A percentile compares a stretch with the other conserved stretches of the same genome.
Conservation (phyloP, 495 filamentous ascomycete genomes). For the Lindgomyces ingoldianus region DNA sequence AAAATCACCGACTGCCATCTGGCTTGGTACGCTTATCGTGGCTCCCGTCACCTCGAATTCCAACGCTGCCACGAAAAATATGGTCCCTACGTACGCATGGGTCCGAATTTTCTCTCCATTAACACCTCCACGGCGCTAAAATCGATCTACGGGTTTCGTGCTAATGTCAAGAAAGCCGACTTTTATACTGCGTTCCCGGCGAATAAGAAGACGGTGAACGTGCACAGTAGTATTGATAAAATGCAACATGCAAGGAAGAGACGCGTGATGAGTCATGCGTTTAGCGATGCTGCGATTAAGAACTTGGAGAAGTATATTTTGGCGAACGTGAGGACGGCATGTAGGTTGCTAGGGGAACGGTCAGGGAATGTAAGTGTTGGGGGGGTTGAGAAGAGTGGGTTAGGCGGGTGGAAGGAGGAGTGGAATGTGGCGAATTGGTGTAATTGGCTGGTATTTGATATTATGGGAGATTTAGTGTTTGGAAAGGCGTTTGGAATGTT, state of each 20-base stretch:
- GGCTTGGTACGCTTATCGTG: conserved; percentile 38
- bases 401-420: conserved; percentile 23
- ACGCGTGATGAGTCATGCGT: conserved; percentile 63
- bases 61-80: conserved; percentile 32
- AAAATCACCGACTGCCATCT: conserved; percentile 36
- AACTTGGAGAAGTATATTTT: conserved; percentile 61
- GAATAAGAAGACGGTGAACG: conserved; percentile 56
- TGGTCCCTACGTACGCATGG: conserved; percentile 56
- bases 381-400: neutral
- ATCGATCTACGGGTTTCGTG: conserved; percentile 60
- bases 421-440: conserved; percentile 62
- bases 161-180: conserved; percentile 63
- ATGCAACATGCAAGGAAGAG: conserved; percentile 63
- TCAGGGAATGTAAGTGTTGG: neutral
- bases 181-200: conserved; percentile 66
- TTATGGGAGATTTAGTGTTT: conserved; percentile 70
- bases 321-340: conserved; percentile 36
- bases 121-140: conserved; percentile 59
- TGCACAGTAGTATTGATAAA: conserved; percentile 62
- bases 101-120: conserved; percentile 62
- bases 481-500: conserved; percentile 74
- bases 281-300: conserved; percentile 60
- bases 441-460: conserved; percentile 70
- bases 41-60: conserved; percentile 36
- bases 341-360: conserved; percentile 19